These are phyloP conservation scores for Aurifilum marmelostoma DNA, from an alignment of 2,329 filamentous ascomycete genomes.

Conservation along the genomic window DNA sequence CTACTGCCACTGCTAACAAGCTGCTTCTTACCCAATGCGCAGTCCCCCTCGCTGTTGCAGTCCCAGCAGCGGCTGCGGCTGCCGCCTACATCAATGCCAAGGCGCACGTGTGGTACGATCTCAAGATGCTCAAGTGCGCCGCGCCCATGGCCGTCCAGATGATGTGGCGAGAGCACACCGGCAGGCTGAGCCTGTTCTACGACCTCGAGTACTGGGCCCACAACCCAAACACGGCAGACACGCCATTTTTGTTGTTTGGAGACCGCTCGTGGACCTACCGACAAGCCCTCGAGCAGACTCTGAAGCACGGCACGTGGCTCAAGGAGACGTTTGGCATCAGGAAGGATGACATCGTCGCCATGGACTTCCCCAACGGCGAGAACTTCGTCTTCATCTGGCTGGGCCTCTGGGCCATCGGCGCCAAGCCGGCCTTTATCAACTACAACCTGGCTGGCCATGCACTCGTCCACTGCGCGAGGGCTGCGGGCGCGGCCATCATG, in stretches of 20 bases:
- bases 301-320: conserved; percentile 78
- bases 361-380: conserved; percentile 83
- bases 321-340: conserved; percentile 65
- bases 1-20: conserved; percentile 18
- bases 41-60: conserved; percentile 59
- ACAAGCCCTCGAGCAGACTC: conserved; percentile 70
- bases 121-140: conserved; percentile 58
- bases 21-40: conserved; percentile 9
- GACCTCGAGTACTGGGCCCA: conserved; percentile 68
- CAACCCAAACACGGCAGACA: conserved; percentile 52
- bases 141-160: conserved; percentile 49
- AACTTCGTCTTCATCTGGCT: conserved; percentile 75
- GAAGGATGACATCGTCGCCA: conserved; percentile 75
- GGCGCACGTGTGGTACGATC: conserved; percentile 68
- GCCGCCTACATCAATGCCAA: conserved; percentile 81
- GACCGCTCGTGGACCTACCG: conserved; percentile 72
- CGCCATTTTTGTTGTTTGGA: conserved; percentile 68
- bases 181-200: conserved; percentile 75
- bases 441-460: conserved; percentile 77
- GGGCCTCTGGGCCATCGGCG: conserved; percentile 82
- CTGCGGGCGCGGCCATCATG: conserved; percentile 67
- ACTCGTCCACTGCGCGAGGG: conserved; percentile 73
- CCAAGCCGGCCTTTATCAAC: conserved; percentile 84
- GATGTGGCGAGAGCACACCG: conserved; percentile 54
- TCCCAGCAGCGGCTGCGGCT: conserved; percentile 66